These are phyloP conservation scores for Rhodotorula sp. DNA, from an alignment of 1,284 basidiomycete species.

Conservation along the genomic window DNA sequence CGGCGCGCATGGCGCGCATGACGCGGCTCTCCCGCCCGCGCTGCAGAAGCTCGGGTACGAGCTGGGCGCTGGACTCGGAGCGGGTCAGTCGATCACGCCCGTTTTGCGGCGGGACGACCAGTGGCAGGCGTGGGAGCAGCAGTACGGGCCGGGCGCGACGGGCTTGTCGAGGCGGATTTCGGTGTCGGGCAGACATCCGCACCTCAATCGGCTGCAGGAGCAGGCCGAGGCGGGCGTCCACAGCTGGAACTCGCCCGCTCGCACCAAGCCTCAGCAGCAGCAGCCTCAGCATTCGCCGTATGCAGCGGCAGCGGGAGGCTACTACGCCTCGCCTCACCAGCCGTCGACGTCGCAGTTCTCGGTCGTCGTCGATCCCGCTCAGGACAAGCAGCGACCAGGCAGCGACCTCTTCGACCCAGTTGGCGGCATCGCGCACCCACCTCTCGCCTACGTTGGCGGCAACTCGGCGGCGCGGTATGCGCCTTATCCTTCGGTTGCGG, in stretches of 20 bases:
- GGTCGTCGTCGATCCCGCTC: constrained; percentile 34
- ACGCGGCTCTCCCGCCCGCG: constrained; percentile 88
- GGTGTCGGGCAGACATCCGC: constrained; percentile 71
- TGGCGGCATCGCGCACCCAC: constrained; percentile 16
- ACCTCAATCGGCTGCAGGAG: constrained; percentile 83
- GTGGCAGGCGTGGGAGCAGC: constrained; percentile 38
- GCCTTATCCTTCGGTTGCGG: constrained; percentile 1
- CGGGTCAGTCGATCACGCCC: constrained; percentile 36
- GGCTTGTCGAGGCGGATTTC: constrained; percentile 63
- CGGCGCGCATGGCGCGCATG: constrained; percentile 49
- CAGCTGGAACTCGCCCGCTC: constrained; percentile 51
- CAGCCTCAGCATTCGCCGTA: neutral
- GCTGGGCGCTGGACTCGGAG: constrained; percentile 22
- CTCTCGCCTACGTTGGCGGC: constrained; percentile 22
- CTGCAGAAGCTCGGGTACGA: constrained; percentile 54
- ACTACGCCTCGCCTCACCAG: constrained; percentile 24
- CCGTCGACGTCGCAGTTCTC: constrained; percentile 23
- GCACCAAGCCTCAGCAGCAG: constrained; percentile 37
- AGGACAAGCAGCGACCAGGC: neutral
- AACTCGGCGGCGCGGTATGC: constrained; percentile 15
- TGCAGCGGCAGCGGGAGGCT: neutral
- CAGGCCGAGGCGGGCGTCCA: constrained; percentile 52
- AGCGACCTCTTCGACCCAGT: constrained; percentile 19
- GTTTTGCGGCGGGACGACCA: constrained; percentile 40
- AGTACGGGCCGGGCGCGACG: constrained; percentile 5